Conservation (phyloP, 2,329 filamentous ascomycete species). For the Clarireedia monteithiana region DNA sequence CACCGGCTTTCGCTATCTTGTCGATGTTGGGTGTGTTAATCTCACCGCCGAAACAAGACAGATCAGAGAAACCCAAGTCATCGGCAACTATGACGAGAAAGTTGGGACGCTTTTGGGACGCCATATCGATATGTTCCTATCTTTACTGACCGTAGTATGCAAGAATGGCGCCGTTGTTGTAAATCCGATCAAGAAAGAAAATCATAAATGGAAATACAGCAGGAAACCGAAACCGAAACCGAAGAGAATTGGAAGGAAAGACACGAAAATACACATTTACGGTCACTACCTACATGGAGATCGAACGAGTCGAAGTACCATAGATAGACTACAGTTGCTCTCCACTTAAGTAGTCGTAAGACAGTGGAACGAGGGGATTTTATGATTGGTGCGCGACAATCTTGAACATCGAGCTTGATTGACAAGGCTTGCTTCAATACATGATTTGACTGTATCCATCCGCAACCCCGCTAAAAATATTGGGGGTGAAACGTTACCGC, state of each 20-base stretch:
- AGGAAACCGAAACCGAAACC: too few relatives aligned
- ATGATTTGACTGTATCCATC: too few relatives aligned
- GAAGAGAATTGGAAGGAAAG: too few relatives aligned
- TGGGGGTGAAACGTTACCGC: neutral
- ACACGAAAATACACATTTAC: too few relatives aligned
- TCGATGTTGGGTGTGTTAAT: constrained; percentile 52
- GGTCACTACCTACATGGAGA: too few relatives aligned
- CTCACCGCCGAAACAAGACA: constrained; percentile 47
- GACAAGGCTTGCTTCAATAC: neutral
- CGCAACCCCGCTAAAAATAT: neutral
- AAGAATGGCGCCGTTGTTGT: too few relatives aligned
- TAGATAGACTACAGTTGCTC: too few relatives aligned
- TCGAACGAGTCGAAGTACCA: too few relatives aligned
- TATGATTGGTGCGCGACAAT: neutral
- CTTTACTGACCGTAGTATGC: too few relatives aligned
- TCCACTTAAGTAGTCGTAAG: neutral
- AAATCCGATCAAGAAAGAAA: too few relatives aligned
- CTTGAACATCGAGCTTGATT: neutral
- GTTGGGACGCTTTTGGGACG: constrained; percentile 26
- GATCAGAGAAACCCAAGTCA: constrained; percentile 38
- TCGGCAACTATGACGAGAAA: constrained; percentile 40
- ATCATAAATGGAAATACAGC: too few relatives aligned
- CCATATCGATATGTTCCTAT: neutral
- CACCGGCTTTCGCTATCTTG: constrained; percentile 39
- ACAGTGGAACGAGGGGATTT: neutral